phyloP scores from a whole-genome alignment of 257 asterid species.

The Agastache rugosa region DNA sequence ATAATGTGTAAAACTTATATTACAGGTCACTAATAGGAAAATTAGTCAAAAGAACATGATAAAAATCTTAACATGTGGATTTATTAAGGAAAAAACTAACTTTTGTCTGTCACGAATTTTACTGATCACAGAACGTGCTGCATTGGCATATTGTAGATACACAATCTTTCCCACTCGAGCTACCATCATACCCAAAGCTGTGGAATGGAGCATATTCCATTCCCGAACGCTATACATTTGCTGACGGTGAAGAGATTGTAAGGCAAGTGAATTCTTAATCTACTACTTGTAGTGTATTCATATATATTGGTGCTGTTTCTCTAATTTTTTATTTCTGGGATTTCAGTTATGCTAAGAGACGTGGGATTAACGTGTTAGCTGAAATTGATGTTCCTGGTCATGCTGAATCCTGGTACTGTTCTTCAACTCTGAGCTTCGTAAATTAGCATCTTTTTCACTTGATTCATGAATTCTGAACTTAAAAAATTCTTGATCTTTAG shows the following conservation, averaged over 20 bases:
- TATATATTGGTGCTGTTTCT: not conserved
- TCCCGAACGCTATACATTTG: slow-evolving; percentile 70
- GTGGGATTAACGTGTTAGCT: slow-evolving; percentile 87
- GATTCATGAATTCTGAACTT: not conserved
- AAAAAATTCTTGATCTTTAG: slow-evolving; percentile 38
- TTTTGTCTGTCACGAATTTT: slow-evolving; percentile 1
- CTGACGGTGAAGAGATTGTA: slow-evolving; percentile 82
- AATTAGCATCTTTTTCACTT: not conserved
- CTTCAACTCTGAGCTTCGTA: slow-evolving; percentile 3
- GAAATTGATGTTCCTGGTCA: slow-evolving; percentile 97
- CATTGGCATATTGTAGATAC: slow-evolving; percentile 99
- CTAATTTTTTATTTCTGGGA: slow-evolving; percentile 7
- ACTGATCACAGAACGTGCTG: slow-evolving; percentile 73
- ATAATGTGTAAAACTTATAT: no score
- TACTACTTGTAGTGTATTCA: not conserved
- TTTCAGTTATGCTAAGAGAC: slow-evolving; percentile 79
- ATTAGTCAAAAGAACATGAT: not conserved
- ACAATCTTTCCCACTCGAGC: slow-evolving; percentile 92
- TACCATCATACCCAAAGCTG: slow-evolving; percentile 87
- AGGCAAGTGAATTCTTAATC: slow-evolving; percentile 57
- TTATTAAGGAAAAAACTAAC: not conserved
- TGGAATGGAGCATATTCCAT: slow-evolving; percentile 85
- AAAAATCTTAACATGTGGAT: not conserved
- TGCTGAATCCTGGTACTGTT: slow-evolving; percentile 80
- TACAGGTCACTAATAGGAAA: not conserved